A percentile compares a stretch with the other conserved stretches of the same genome.
Conservation (phyloP, 1,284 basidiomycete genomes). For the Phenoliferia sp. region DNA sequence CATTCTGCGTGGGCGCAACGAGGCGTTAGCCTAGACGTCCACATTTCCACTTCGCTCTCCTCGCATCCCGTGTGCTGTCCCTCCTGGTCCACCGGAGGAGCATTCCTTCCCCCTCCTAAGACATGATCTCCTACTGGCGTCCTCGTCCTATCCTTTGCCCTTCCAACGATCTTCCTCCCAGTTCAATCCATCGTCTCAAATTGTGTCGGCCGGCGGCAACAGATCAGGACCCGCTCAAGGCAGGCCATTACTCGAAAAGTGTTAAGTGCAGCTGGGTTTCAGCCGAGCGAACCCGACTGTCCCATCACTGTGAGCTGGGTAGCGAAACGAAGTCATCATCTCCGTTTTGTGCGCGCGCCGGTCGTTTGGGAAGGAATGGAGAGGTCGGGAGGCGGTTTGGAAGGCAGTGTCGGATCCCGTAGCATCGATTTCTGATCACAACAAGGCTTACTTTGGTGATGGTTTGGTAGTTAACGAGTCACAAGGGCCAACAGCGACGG, state of each 20-base stretch:
- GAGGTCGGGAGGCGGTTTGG: neutral
- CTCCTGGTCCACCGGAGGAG: neutral
- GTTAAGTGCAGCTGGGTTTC: conserved; percentile 3
- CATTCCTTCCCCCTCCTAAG: neutral
- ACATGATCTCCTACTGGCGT: neutral
- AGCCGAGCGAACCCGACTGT: neutral
- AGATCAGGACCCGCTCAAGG: conserved; percentile 4
- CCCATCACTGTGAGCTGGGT: conserved; percentile 11
- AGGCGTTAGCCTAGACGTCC: neutral
- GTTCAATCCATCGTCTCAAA: neutral
- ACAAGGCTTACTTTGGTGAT: neutral
- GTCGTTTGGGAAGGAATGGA: neutral
- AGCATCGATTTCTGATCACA: neutral
- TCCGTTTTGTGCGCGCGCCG: neutral
- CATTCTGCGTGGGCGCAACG: conserved; percentile 49
- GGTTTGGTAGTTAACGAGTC: neutral
- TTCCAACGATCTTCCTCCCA: neutral
- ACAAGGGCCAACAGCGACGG: neutral
- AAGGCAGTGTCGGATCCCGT: neutral
- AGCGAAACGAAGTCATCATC: conserved; percentile 9
- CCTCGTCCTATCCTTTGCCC: neutral
- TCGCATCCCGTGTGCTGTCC: neutral
- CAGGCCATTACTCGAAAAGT: neutral
- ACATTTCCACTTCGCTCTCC: neutral
- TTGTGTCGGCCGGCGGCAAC: neutral